phyloP scores from a whole-genome alignment of 2,329 filamentous ascomycete species.

The Parafenestella ontariensis region DNA sequence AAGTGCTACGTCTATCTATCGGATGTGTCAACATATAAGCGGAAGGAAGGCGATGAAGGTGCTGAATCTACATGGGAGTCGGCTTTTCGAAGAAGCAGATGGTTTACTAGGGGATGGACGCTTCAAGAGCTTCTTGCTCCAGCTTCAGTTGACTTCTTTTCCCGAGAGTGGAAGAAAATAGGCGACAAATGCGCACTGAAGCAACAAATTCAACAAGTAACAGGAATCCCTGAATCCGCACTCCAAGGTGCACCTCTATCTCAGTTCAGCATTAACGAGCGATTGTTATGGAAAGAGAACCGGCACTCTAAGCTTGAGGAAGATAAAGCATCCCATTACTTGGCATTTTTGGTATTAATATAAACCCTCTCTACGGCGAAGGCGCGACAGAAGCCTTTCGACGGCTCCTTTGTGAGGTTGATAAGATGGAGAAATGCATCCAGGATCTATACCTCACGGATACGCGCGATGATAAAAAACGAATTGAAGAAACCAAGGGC shows the following conservation, averaged over 20 bases:
- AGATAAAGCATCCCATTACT: slow-evolving; percentile 3
- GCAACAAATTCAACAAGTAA: slow-evolving; percentile 8
- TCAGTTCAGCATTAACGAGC: slow-evolving; percentile 9
- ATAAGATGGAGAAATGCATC: slow-evolving; percentile 14
- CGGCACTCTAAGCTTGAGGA: slow-evolving; percentile 17
- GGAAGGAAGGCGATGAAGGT: not conserved
- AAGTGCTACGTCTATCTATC: slow-evolving; percentile 4
- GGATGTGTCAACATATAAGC: not conserved
- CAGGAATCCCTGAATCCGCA: slow-evolving; percentile 5
- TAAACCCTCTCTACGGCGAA: not conserved
- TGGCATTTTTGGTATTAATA: slow-evolving; percentile 13
- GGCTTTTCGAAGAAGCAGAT: not conserved
- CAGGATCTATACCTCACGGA: slow-evolving; percentile 11
- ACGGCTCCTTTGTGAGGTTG: too few relatives aligned
- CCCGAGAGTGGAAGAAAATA: slow-evolving; percentile 5
- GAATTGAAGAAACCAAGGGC: slow-evolving; percentile 10
- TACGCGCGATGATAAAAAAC: slow-evolving; percentile 11
- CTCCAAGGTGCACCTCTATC: slow-evolving; percentile 7
- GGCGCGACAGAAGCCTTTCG: not conserved
- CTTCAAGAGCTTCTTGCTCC: too few relatives aligned
- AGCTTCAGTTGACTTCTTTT: slow-evolving; percentile 19
- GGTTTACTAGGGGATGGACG: slow-evolving; percentile 8
- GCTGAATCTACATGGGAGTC: not conserved
- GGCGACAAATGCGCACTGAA: slow-evolving; percentile 8
- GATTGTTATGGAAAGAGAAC: slow-evolving; percentile 5